Evolutionary conservation across 2,329 filamentous ascomycete genomes (phyloP), one percentile per base, ranked within the genome.

Genomic region (Cephalotrichum gorgonifer): DNA sequence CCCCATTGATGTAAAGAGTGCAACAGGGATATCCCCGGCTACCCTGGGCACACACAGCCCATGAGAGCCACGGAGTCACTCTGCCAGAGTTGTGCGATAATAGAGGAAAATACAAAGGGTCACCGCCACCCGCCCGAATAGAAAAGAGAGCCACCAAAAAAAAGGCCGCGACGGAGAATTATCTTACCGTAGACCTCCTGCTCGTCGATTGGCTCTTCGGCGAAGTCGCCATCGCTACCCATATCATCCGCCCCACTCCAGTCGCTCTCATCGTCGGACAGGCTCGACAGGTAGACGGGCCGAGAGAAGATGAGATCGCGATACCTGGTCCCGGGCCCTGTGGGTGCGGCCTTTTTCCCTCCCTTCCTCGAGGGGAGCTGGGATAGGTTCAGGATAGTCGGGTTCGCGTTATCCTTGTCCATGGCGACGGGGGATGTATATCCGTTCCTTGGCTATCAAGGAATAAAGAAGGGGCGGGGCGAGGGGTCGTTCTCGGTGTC

Each of bases 161-260:
- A 46, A 50, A 39, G 35, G n/a, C 39, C 38, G 28, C 35, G 46
- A 22, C 33, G 27, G 31, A 43, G 25, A 26, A 44, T 27, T 7
- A 28, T 20, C 71, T 54, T 70, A 93, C 88, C 89, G 63, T 91
- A 98, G 39, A 98, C 91, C 67, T 98, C 93, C 65, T 96, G 93
- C 64, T 94, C 88, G 62, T 98, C 93, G 56, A 98, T 95, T 50
- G 86, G 86, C 58, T 97, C 90, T 31, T 82, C 74, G 1, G 73
- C 70, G 44, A 80, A 75, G 51, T 83, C 79, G 51, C 81, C 78
- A 46, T 79, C 70, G 45, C 64, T 26, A 25, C 22, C 46, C 26
- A 28, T 25, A 11, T 42, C 70, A 44, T 45, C 26, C 15, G 41
- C 39, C 47, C 49, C 28, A 50, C 50, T 47, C 52, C 63, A 61